Base-by-base conservation (phyloP, 2,329 filamentous ascomycete genomes). In the Cladophialophora bantiana region DNA sequence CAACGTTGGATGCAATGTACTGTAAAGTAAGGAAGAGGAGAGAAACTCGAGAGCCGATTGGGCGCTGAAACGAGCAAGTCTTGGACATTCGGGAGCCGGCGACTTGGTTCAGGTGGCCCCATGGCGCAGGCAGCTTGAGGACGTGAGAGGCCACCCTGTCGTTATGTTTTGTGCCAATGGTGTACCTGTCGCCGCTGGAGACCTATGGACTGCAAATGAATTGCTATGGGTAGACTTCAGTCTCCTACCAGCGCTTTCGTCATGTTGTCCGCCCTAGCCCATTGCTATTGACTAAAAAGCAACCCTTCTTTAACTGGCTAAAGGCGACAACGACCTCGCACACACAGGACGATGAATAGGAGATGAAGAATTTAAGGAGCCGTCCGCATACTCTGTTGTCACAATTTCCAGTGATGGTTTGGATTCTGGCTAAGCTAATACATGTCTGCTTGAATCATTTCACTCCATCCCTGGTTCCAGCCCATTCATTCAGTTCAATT, bases 391-490 rank as follows among this genome's bases (percentile, higher is more conserved):
- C 7, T 38, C 31, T 50, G 42, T 59, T 67, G 53, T 64, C 64
- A 66, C 45, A 54, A 50, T n/a, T 35, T 40, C 18, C 57, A 57
- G 52, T 38, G 52, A 62, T 36, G 26, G 45, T 42, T 56, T 60
- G 42, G 56, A 63, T 60, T 67, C 40, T 40, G 38, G 65, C 59
- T 59, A 55, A 64, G 58, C 58, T 68, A 66, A 59, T 68, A 68
- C 62, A 68, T 45, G 48, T 59, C 26, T 54, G 45, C 32, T 59
- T 55, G 63, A 68, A 62, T 63, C 63, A 64, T 64, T 57, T 59
- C 56, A 42, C 48, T 55, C 53, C 61, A 54, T 52, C 36, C 35
- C 40, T 52, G 32, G 20, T 13, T 26, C 64, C 35, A 35, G 48
- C 56, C 35, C 59, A 59, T 48, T 38, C 59, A 54, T 48, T 60